These are phyloP conservation scores for Ustilago vetiveriae DNA, from an alignment of 1,284 basidiomycete genomes.

Conservation along the genomic window DNA sequence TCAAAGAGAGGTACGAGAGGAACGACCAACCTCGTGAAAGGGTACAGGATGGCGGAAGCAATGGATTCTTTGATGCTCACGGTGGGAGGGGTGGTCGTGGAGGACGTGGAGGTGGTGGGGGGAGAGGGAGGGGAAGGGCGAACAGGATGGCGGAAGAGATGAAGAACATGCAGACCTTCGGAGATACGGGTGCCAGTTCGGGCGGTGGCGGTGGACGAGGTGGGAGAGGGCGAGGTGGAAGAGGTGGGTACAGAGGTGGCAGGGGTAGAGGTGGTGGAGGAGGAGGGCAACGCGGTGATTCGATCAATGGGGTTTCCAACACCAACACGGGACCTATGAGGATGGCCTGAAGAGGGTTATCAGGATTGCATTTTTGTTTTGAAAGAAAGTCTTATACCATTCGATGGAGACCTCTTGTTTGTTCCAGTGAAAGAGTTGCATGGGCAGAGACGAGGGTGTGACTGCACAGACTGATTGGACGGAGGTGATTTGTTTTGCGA, in stretches of 20 bases:
- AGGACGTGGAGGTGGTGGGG: conserved; percentile 32
- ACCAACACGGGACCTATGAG: conserved; percentile 28
- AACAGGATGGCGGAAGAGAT: conserved; percentile 59
- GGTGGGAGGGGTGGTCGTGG: conserved; percentile 32
- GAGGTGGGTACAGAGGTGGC: conserved; percentile 18
- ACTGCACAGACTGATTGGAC: no score
- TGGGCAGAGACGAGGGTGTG: no score
- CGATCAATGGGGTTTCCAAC: no score
- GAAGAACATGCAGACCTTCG: conserved; percentile 64
- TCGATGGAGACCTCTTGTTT: no score
- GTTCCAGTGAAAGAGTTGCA: no score
- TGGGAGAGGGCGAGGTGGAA: conserved; percentile 14
- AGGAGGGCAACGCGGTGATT: conserved; percentile 7
- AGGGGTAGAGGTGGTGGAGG: conserved; percentile 10
- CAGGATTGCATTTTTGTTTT: no score
- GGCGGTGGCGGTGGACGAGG: neutral
- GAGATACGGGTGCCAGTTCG: conserved; percentile 45
- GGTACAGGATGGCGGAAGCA: neutral
- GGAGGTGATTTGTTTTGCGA: no score
- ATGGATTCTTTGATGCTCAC: conserved; percentile 23
- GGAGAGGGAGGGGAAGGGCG: conserved; percentile 43
- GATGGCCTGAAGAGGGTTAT: conserved; percentile 3
- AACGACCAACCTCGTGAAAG: neutral
- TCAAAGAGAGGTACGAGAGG: conserved; percentile 61
- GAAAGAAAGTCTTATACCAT: no score